These are phyloP conservation scores for Anthracocystis panici-leucophaei DNA, from an alignment of 1,284 basidiomycete species.

Conservation along the genomic window DNA sequence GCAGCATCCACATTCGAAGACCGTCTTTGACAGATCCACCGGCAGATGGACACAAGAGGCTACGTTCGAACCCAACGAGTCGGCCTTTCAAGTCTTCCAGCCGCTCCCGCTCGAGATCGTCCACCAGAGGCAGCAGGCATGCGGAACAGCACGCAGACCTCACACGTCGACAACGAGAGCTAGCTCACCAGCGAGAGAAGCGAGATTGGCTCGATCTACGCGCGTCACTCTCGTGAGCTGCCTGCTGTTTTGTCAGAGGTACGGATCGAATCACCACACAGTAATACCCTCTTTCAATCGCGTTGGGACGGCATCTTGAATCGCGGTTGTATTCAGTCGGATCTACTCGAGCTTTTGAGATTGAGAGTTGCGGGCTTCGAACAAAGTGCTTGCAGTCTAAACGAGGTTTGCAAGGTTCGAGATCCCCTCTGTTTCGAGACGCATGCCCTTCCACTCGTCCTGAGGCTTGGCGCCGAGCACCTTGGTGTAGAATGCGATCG, in stretches of 20 bases:
- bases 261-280: not conserved
- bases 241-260: not conserved
- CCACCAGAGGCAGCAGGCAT: not conserved
- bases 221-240: constrained; percentile 20
- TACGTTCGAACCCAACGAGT: not conserved
- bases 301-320: no score
- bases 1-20: constrained; percentile 24
- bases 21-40: not conserved
- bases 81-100: constrained; percentile 4
- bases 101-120: constrained; percentile 13
- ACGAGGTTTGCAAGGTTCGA: constrained; percentile 48
- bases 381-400: constrained; percentile 11
- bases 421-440: constrained; percentile 64
- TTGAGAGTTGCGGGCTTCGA: no score
- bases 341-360: no score
- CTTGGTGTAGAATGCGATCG: constrained; percentile 75
- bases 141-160: constrained; percentile 5
- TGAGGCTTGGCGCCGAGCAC: constrained; percentile 56
- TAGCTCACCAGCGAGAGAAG: constrained; percentile 26
- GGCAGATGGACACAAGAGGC: constrained; percentile 9
- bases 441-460: constrained; percentile 65
- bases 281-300: not conserved
- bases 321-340: no score
- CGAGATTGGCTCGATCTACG: constrained; percentile 34
- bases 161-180: constrained; percentile 23